These are phyloP conservation scores for Wallemia mellicola DNA, from an alignment of 1,284 basidiomycete species.

Conservation along the genomic window DNA sequence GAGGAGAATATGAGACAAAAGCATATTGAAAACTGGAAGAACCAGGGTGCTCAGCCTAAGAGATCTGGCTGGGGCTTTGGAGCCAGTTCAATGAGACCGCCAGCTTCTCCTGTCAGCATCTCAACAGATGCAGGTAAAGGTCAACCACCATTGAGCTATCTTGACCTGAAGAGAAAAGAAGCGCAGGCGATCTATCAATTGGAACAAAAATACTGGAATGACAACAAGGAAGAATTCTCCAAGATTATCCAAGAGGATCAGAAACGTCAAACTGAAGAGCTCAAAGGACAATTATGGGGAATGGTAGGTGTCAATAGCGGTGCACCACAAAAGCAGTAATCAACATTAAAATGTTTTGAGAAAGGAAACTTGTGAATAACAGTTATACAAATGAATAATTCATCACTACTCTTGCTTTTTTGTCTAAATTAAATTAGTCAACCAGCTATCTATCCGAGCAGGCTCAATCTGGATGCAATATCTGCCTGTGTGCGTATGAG, in stretches of 20 bases:
- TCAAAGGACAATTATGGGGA: constrained; percentile 10
- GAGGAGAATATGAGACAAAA: constrained; percentile 48
- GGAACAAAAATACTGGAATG: constrained; percentile 58
- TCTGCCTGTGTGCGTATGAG: constrained; percentile 82
- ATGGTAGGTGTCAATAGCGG: neutral
- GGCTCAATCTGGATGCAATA: constrained; percentile 58
- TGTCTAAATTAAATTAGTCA: constrained; percentile 1
- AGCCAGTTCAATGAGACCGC: neutral
- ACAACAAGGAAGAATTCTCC: constrained; percentile 55
- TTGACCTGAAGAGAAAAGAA: constrained; percentile 64
- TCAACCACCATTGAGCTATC: constrained; percentile 28
- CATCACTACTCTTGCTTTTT: neutral
- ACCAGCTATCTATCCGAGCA: constrained; percentile 23
- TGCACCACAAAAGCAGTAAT: neutral
- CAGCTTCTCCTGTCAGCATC: neutral
- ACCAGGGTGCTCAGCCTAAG: neutral
- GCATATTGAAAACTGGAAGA: constrained; percentile 46
- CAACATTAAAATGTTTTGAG: neutral
- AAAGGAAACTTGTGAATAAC: neutral
- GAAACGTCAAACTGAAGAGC: constrained; percentile 34
- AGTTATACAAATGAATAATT: neutral
- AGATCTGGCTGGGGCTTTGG: neutral
- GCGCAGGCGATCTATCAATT: constrained; percentile 56
- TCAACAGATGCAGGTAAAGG: constrained; percentile 23
- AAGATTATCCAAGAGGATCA: constrained; percentile 49